Evolutionary conservation across 2,329 filamentous ascomycete species (phyloP).

Genomic region (Scytalidium lignicola): DNA sequence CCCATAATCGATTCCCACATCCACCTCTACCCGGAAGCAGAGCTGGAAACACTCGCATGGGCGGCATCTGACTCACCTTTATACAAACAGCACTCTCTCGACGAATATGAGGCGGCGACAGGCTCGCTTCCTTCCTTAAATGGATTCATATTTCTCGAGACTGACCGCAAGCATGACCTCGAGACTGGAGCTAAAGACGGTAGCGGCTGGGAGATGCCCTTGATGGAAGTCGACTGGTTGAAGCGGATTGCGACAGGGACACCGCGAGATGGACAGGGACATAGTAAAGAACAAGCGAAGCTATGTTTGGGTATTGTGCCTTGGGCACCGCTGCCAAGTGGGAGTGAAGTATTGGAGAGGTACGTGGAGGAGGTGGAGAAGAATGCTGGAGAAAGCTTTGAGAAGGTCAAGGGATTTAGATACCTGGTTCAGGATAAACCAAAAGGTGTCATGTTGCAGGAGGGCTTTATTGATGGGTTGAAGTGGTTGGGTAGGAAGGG

Average conservation of each 20-base stretch:
- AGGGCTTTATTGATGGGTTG: slow-evolving; percentile 60
- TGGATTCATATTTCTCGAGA: slow-evolving; percentile 80
- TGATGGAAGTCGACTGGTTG: slow-evolving; percentile 68
- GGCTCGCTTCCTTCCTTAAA: slow-evolving; percentile 38
- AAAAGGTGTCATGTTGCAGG: slow-evolving; percentile 56
- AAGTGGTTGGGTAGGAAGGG: slow-evolving; percentile 59
- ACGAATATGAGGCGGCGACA: slow-evolving; percentile 24
- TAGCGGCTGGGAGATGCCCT: slow-evolving; percentile 60
- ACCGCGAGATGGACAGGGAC: slow-evolving; percentile 53
- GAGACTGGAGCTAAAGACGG: slow-evolving; percentile 39
- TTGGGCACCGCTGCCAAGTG: slow-evolving; percentile 78
- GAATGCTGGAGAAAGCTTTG: slow-evolving; percentile 57
- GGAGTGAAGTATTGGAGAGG: slow-evolving; percentile 50
- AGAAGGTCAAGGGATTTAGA: slow-evolving; percentile 69
- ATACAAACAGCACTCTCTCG: slow-evolving; percentile 22
- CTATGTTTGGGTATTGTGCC: slow-evolving; percentile 68
- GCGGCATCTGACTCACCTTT: slow-evolving; percentile 52
- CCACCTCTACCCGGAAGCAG: slow-evolving; percentile 73
- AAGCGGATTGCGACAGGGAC: slow-evolving; percentile 59
- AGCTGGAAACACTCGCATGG: slow-evolving; percentile 67
- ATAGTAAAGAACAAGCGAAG: slow-evolving; percentile 43
- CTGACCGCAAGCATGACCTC: slow-evolving; percentile 64
- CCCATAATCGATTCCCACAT: slow-evolving; percentile 86
- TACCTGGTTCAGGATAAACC: slow-evolving; percentile 79
- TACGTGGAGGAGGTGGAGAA: slow-evolving; percentile 62